These are phyloP conservation scores for Cenococcum geophilum DNA, from an alignment of 495 filamentous ascomycete genomes.

Conservation along the genomic window DNA sequence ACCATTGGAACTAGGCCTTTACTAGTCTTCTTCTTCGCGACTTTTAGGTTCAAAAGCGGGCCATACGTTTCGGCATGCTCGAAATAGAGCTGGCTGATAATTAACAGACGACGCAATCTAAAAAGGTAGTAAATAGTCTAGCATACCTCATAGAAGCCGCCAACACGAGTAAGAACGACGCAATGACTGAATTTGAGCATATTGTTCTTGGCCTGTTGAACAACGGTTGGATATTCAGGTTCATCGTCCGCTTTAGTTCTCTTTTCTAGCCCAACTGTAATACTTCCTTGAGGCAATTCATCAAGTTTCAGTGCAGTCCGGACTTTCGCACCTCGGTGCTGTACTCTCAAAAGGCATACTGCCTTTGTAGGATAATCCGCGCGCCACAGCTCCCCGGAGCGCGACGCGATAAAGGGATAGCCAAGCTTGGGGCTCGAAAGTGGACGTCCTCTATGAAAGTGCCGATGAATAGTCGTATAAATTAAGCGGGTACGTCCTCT, in stretches of 20 bases:
- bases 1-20: slow-evolving; percentile 66
- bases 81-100: slow-evolving; percentile 65
- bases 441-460: not conserved
- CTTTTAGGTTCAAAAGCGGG: slow-evolving; percentile 80
- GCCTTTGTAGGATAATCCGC: not conserved
- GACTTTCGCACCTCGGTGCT: slow-evolving; percentile 20
- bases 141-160: slow-evolving; percentile 81
- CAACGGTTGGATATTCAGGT: slow-evolving; percentile 73
- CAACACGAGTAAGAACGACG: slow-evolving; percentile 83
- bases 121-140: not conserved
- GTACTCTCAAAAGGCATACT: slow-evolving; percentile 9
- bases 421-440: not conserved
- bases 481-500: not conserved
- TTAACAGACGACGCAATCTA: not conserved
- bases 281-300: slow-evolving; percentile 26
- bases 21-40: slow-evolving; percentile 54
- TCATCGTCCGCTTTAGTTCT: slow-evolving; percentile 41
- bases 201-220: slow-evolving; percentile 83
- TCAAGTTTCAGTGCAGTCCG: slow-evolving; percentile 19
- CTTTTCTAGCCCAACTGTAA: slow-evolving; percentile 8
- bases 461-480: not conserved
- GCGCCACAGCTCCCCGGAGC: slow-evolving; percentile 5
- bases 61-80: slow-evolving; percentile 85
- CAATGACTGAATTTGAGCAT: slow-evolving; percentile 87
- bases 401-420: slow-evolving; percentile 12